Conservation (phyloP, 768 basidiomycete species). For the Trametes elegans region DNA sequence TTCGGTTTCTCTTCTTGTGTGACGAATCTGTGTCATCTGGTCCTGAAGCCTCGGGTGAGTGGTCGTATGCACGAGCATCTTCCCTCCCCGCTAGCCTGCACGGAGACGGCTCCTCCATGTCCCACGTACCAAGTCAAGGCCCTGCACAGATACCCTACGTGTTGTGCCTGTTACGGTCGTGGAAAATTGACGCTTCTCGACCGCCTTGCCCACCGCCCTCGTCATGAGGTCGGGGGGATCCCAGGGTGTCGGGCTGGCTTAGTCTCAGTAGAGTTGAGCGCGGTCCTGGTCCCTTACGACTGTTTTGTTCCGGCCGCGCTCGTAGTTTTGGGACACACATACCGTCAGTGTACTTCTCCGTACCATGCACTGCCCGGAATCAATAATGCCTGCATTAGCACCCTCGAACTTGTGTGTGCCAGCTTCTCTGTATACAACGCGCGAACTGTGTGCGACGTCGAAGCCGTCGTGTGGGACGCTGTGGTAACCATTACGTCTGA, state of each 20-base stretch:
- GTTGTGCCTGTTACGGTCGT: constrained; percentile 72
- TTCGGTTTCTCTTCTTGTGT: no score
- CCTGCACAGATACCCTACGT: constrained; percentile 39
- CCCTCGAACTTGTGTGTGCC: background rate
- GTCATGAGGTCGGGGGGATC: constrained; percentile 55
- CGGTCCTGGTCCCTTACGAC: constrained; percentile 29
- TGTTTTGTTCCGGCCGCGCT: constrained; percentile 36
- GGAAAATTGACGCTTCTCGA: constrained; percentile 50
- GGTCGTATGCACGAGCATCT: background rate
- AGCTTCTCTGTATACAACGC: background rate
- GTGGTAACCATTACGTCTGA: constrained; percentile 8
- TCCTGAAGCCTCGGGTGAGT: background rate
- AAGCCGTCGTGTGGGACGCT: background rate
- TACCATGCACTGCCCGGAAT: background rate
- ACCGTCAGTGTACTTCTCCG: background rate
- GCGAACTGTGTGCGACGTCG: background rate
- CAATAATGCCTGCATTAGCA: background rate
- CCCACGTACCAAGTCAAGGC: constrained; percentile 70
- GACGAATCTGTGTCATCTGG: background rate
- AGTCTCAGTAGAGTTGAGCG: constrained; percentile 67
- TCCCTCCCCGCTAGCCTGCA: no score
- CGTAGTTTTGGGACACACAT: constrained; percentile 74
- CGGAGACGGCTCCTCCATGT: no score
- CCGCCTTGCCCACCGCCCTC: constrained; percentile 46
- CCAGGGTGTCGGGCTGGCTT: constrained; percentile 41